A percentile compares a stretch with the other conserved stretches of the same genome.
Evolutionary conservation across 768 basidiomycete genomes (phyloP).

Genomic region (Ephemerocybe angulata): DNA sequence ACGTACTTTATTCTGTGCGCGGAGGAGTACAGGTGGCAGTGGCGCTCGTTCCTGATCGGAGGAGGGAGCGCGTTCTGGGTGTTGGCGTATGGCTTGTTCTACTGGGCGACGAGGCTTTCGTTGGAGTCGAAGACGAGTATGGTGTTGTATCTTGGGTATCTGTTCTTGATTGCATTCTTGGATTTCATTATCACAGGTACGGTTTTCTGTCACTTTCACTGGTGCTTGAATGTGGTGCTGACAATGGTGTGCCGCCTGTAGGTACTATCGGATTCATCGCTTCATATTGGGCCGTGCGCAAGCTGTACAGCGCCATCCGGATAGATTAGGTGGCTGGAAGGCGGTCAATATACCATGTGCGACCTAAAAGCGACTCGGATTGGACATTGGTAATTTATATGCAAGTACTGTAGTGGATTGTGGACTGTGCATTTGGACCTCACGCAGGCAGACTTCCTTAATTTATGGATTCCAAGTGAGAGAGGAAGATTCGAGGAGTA

Average conservation of each 20-base stretch:
- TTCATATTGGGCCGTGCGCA: conserved; percentile 85
- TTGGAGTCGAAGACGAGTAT: conserved; percentile 79
- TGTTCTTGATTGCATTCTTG: conserved; percentile 76
- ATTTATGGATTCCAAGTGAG: too few species aligned
- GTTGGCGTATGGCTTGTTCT: conserved; percentile 82
- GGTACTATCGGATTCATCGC: conserved; percentile 91
- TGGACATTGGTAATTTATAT: too few species aligned
- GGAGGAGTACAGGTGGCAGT: conserved; percentile 98
- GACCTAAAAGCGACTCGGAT: too few species aligned
- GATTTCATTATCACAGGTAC: conserved; percentile 86
- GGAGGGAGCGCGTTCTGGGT: conserved; percentile 94
- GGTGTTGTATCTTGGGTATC: conserved; percentile 86
- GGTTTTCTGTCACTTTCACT: conserved; percentile 20
- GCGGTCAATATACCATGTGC: not conserved
- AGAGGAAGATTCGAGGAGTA: too few species aligned
- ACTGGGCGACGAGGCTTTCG: conserved; percentile 83
- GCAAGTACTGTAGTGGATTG: too few species aligned
- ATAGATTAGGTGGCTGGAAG: conserved; percentile 54
- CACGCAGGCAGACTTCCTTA: too few species aligned
- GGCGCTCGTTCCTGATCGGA: conserved; percentile 89
- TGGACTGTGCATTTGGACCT: too few species aligned
- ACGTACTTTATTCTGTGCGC: conserved; percentile 91
- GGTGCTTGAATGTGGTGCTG: not conserved
- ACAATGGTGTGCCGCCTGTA: conserved; percentile 22
- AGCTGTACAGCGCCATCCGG: conserved; percentile 78